A percentile compares a stretch with the other conserved stretches of the same genome.
Conservation (phyloP, 108 stramenopile species). For the Pseudonitzschia delicatissima region DNA sequence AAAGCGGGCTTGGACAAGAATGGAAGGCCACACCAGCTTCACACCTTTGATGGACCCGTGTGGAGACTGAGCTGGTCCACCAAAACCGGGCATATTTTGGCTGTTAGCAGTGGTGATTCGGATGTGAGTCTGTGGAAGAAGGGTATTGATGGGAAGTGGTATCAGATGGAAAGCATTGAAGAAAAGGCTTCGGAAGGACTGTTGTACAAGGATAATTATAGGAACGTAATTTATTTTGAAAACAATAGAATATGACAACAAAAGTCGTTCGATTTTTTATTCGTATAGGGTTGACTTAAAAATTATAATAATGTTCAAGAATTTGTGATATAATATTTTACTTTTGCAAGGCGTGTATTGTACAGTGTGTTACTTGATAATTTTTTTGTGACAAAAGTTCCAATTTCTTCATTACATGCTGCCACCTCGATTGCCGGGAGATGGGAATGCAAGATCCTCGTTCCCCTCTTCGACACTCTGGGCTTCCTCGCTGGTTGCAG, state of each 20-base stretch:
- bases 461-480: background rate
- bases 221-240: no score
- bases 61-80: conserved; percentile 99
- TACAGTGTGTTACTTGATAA: no score
- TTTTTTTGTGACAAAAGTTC: no score
- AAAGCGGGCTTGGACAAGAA: conserved; percentile 33
- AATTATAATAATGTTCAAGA: no score
- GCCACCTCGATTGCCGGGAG: background rate
- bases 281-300: no score
- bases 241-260: no score
- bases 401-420: no score
- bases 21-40: conserved; percentile 84
- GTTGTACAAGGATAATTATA: conserved; percentile 3
- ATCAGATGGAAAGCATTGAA: conserved; percentile 59
- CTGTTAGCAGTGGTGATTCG: conserved; percentile 94
- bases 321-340: no score
- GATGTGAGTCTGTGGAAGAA: conserved; percentile 96
- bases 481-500: background rate
- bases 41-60: conserved; percentile 89
- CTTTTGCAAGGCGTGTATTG: background rate
- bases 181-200: conserved; percentile 18
- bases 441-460: background rate
- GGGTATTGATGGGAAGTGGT: conserved; percentile 72
- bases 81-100: conserved; percentile 92
- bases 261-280: no score